Conservation (phyloP, 225 moss, liverwort and hornwort genomes). For the Pseudisothecium myosuroides region DNA sequence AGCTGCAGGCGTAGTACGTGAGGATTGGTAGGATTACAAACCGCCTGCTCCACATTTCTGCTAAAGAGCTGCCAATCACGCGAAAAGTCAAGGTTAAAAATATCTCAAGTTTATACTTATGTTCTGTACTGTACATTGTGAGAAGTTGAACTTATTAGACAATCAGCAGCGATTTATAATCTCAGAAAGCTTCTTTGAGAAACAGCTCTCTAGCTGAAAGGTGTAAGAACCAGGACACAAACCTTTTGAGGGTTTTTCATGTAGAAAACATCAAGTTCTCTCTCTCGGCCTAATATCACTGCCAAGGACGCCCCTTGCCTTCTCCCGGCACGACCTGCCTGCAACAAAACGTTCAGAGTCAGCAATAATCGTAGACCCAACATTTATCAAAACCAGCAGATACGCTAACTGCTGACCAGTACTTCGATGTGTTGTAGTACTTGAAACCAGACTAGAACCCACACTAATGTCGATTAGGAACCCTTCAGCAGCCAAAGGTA, state of each 20-base stretch:
- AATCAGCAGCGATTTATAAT: background rate
- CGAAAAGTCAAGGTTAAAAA: background rate
- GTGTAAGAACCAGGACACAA: background rate
- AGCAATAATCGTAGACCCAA: background rate
- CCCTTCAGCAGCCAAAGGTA: background rate
- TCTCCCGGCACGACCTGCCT: constrained; percentile 58
- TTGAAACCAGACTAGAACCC: background rate
- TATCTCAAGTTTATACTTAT: background rate
- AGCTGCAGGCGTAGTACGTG: constrained; percentile 44
- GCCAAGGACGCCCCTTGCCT: constrained; percentile 54
- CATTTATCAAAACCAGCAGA: background rate
- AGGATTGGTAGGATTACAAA: constrained; percentile 54
- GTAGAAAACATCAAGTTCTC: constrained; percentile 46
- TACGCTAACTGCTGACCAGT: background rate
- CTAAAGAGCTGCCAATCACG: constrained; percentile 34
- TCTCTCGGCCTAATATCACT: constrained; percentile 46
- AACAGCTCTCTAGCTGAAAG: background rate
- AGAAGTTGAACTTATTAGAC: background rate
- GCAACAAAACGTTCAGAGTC: background rate
- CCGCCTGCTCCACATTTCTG: constrained; percentile 50
- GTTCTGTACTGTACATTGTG: background rate
- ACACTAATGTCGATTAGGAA: background rate
- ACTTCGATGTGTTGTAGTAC: background rate
- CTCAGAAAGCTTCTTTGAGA: background rate
- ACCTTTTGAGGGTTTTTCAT: constrained; percentile 55